A percentile compares a stretch with the other conserved stretches of the same genome.
Conservation (phyloP, 495 filamentous ascomycete species). For the Hyaloscypha bicolor region DNA sequence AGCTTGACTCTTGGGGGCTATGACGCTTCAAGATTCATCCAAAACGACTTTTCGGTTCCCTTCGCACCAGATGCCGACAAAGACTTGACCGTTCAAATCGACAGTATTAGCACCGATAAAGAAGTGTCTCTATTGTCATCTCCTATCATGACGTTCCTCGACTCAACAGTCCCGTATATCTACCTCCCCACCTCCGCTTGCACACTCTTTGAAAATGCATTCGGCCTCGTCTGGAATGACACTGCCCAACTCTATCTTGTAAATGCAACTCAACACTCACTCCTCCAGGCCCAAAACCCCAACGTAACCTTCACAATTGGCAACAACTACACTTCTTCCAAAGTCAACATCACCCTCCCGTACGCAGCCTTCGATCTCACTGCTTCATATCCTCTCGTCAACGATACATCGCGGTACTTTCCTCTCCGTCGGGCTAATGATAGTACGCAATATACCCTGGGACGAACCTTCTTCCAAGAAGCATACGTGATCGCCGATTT, state of each 20-base stretch:
- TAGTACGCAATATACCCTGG: conserved; percentile 54
- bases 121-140: conserved; percentile 34
- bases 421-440: conserved; percentile 54
- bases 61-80: conserved; percentile 3
- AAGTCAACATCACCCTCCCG: conserved; percentile 52
- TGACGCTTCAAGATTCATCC: conserved; percentile 51
- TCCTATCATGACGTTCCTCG: conserved; percentile 47
- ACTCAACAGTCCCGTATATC: conserved; percentile 56
- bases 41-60: conserved; percentile 48
- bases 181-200: conserved; percentile 58
- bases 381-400: conserved; percentile 30
- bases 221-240: conserved; percentile 51
- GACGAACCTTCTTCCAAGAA: conserved; percentile 60
- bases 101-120: conserved; percentile 10
- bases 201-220: conserved; percentile 53
- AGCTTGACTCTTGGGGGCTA: conserved; percentile 60
- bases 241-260: conserved; percentile 52
- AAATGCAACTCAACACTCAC: conserved; percentile 43
- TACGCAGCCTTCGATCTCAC: conserved; percentile 57
- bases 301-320: conserved; percentile 55
- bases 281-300: conserved; percentile 47
- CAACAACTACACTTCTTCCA: conserved; percentile 39
- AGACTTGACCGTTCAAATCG: conserved; percentile 20
- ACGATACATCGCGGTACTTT: conserved; percentile 43
- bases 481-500: conserved; percentile 38